phyloP scores from a whole-genome alignment of 352 stramenopile species.

The Phytophthora ohioensis region DNA sequence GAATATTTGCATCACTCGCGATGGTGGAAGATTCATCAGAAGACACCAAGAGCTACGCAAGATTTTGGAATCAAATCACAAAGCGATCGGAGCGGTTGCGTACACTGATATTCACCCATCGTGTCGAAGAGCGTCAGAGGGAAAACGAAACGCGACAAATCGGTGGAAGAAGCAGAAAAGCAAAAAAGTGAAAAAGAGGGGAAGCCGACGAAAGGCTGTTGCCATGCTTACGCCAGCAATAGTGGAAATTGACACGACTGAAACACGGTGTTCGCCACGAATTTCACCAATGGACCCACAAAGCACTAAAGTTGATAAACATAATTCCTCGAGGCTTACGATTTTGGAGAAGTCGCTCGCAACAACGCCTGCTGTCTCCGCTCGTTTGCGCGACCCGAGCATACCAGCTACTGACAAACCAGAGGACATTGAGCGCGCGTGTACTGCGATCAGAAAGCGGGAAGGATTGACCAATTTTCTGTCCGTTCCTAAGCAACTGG shows the following conservation, averaged over 20 bases:
- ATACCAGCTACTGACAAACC: constrained; percentile 14
- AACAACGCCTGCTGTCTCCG: constrained; percentile 5
- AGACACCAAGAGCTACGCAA: constrained; percentile 1
- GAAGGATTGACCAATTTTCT: constrained; percentile 1
- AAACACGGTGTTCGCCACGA: neutral
- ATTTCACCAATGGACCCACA: neutral
- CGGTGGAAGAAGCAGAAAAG: constrained; percentile 4
- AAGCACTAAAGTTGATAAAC: neutral
- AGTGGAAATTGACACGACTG: neutral
- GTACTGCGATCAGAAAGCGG: constrained; percentile 8
- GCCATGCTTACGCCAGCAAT: neutral
- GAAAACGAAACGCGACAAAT: neutral
- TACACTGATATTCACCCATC: constrained; percentile 12
- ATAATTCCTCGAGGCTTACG: too few relatives aligned
- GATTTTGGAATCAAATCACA: constrained; percentile 21
- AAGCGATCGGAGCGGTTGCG: constrained; percentile 12
- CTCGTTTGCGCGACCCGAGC: constrained; percentile 22
- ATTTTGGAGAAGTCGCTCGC: constrained; percentile 2
- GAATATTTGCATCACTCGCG: constrained; percentile 13
- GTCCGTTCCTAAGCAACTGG: constrained; percentile 20
- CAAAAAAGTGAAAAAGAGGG: constrained; percentile 44
- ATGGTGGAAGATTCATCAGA: neutral
- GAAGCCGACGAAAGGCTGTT: constrained; percentile 12
- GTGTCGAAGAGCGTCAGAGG: constrained; percentile 15
- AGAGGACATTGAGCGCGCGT: constrained; percentile 23